These are phyloP conservation scores for Saxophila tyrrhenica DNA, from an alignment of 495 filamentous ascomycete species.

Conservation along the genomic window DNA sequence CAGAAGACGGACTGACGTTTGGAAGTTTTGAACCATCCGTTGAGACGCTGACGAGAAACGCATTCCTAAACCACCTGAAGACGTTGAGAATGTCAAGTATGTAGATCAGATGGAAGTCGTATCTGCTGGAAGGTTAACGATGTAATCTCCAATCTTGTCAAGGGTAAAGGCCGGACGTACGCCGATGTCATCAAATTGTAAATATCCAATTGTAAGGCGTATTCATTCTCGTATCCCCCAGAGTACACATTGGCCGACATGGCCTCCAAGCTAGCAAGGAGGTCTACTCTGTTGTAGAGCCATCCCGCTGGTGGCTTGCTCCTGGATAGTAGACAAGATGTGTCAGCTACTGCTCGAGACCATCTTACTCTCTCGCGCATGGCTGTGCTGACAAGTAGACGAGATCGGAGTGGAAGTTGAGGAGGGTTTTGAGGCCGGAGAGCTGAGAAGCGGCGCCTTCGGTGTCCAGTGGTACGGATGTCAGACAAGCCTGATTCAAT, in stretches of 20 bases:
- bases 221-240: slow-evolving; percentile 35
- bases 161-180: too few species aligned
- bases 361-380: too few species aligned
- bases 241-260: slow-evolving; percentile 19
- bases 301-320: neutral
- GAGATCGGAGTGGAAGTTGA: neutral
- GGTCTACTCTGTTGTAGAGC: slow-evolving; percentile 28
- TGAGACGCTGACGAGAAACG: slow-evolving; percentile 29
- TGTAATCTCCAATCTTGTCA: too few species aligned
- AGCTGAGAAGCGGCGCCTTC: neutral
- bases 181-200: slow-evolving; percentile 22
- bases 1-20: slow-evolving; percentile 26
- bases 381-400: neutral
- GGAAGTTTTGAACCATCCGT: slow-evolving; percentile 30
- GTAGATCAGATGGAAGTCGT: slow-evolving; percentile 41
- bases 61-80: slow-evolving; percentile 24
- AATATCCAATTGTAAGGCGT: slow-evolving; percentile 40
- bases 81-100: slow-evolving; percentile 31
- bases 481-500: neutral
- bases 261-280: slow-evolving; percentile 29
- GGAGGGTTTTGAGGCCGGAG: neutral
- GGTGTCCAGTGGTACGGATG: neutral
- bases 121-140: too few species aligned
- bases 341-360: neutral
- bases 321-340: neutral